Evolutionary conservation across 2,329 filamentous ascomycete genomes (phyloP).

Genomic region (Pseudopyricularia cyperi): DNA sequence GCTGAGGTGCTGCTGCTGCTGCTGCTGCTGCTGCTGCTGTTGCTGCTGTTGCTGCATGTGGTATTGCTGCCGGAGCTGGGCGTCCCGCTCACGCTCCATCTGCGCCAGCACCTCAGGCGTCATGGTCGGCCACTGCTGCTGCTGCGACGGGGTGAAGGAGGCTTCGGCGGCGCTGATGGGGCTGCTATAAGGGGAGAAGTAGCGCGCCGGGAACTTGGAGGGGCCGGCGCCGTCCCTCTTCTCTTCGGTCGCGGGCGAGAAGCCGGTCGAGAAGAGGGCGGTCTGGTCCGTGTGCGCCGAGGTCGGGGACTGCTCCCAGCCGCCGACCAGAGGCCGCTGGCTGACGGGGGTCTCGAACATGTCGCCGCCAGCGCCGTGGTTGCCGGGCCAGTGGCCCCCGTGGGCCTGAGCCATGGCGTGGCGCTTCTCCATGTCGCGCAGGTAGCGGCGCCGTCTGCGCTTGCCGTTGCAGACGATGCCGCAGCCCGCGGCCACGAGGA

Average conservation of each 20-base stretch:
- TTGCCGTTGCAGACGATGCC: slow-evolving; percentile 43
- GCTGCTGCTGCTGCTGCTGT: slow-evolving; percentile 13
- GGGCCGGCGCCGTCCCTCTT: slow-evolving; percentile 4
- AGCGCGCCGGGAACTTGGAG: slow-evolving; percentile 20
- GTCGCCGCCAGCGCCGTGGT: slow-evolving; percentile 27
- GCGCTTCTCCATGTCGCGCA: slow-evolving; percentile 31
- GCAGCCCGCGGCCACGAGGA: slow-evolving; percentile 36
- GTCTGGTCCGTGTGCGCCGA: slow-evolving; percentile 26
- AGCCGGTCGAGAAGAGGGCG: background rate
- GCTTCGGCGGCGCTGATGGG: slow-evolving; percentile 33
- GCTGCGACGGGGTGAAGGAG: slow-evolving; percentile 13
- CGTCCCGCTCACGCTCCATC: slow-evolving; percentile 7
- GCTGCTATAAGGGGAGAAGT: slow-evolving; percentile 47
- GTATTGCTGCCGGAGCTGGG: slow-evolving; percentile 3
- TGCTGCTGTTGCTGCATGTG: slow-evolving; percentile 9
- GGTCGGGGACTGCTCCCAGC: slow-evolving; percentile 40
- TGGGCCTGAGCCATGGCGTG: slow-evolving; percentile 21
- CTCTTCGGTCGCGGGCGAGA: slow-evolving; percentile 8
- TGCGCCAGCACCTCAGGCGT: slow-evolving; percentile 11
- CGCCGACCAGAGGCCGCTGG: slow-evolving; percentile 34
- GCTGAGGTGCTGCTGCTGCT: slow-evolving; percentile 6
- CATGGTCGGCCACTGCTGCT: slow-evolving; percentile 10
- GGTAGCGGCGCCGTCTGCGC: slow-evolving; percentile 36
- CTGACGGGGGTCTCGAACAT: slow-evolving; percentile 40
- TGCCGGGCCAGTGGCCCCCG: slow-evolving; percentile 13